phyloP scores from a whole-genome alignment of 768 basidiomycete genomes.

The Suillus variegatus region DNA sequence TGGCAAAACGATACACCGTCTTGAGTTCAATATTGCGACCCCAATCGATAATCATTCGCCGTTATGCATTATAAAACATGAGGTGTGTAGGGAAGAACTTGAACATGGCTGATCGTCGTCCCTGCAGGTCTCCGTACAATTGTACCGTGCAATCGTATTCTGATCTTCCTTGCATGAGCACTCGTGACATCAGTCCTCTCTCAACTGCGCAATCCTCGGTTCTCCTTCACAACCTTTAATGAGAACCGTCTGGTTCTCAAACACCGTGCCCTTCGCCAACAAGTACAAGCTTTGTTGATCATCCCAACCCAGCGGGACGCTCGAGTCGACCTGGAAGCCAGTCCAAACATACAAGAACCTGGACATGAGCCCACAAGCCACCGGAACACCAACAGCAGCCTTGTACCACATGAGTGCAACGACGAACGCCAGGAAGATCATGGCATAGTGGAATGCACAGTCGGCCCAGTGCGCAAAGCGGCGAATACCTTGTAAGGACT shows the following conservation, averaged over 20 bases:
- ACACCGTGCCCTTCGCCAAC: constrained; percentile 22
- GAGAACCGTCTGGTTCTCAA: constrained; percentile 7
- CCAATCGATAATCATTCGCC: no score
- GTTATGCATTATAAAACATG: no score
- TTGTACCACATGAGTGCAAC: constrained; percentile 21
- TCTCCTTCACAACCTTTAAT: neutral
- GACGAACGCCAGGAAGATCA: constrained; percentile 33
- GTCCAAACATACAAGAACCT: constrained; percentile 32
- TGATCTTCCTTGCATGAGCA: neutral
- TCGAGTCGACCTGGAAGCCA: constrained; percentile 22
- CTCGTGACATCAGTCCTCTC: neutral
- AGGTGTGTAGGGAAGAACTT: no score
- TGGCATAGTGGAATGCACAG: constrained; percentile 33
- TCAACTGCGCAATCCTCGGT: neutral
- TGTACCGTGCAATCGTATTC: neutral
- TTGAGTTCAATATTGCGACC: no score
- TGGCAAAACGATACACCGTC: no score
- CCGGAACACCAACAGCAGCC: constrained; percentile 19
- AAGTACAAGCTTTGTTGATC: constrained; percentile 37
- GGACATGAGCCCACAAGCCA: constrained; percentile 18
- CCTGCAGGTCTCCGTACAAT: no score
- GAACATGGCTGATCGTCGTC: no score
- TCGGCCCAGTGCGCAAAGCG: constrained; percentile 41
- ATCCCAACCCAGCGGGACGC: constrained; percentile 31
- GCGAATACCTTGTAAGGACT: constrained; percentile 31